Base-by-base conservation (phyloP, 2,329 filamentous ascomycete genomes). In the Escovopsis sp. region DNA sequence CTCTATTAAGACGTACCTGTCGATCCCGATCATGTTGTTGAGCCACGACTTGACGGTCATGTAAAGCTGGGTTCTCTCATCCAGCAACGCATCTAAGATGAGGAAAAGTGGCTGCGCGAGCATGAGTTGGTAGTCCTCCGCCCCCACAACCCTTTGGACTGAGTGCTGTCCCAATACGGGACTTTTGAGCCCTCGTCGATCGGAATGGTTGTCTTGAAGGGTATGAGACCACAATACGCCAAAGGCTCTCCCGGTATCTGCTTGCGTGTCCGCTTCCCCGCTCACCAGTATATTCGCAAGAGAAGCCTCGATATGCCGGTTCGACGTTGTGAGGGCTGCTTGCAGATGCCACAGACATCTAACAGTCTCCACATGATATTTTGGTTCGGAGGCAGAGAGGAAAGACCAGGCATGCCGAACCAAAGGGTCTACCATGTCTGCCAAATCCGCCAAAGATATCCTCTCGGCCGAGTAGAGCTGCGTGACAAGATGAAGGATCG, bases 331-430 rank as follows among this genome's bases (percentile, higher is more conserved):
- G 11, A 94, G 71, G 1, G 78, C 72, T 20, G 71, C 74, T 51
- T 96, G 87, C 40, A 98, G 65, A 49, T 86, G 78, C 84, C 91
- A 94, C 33, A 98, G 65, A 50, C 79, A 81, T 43, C 84, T 78
- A 8, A 93, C 84, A 14, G 87, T 81, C 63, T 98, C 93, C 29
- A 98, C 88, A 54, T 96, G 91, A 50, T 89, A 93, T 55, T 94
- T 94, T 0, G 88, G 87, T 47, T 81, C 79, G 11, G 79, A 71
- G n/a, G 84, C 80, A 1, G 86, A 84, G 33, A 98, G 63, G 53
- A 84, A 86, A 5, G 66, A 60, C 91, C 91, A 98, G 0, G 89
- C 71, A 43, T 80, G 73, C 2, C 68, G 67, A 13, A 91, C 78
- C 16, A 96, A 64, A 25, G 74, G 70, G 15, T 76, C 69, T 5